Evolutionary conservation across 1,284 basidiomycete genomes (phyloP), one percentile per base, ranked within the genome.

Genomic region (Apiotrichum laibachii): DNA sequence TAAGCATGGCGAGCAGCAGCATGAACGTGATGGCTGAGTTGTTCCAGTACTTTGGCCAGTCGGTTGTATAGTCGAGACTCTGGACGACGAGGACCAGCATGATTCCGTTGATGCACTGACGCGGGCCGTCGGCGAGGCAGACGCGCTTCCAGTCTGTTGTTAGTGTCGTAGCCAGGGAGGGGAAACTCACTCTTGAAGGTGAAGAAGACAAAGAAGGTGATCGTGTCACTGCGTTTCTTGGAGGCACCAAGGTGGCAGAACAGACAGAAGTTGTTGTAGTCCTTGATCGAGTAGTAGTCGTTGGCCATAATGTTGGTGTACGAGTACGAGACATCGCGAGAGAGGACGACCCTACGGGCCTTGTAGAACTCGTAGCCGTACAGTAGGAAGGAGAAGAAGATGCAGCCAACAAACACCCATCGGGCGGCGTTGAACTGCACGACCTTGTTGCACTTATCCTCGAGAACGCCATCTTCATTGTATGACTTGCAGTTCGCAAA

Each of bases 171-270:
- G 33, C 51, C 45, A 35, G 12, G 19, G 10, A 35, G 10, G 15
- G 2, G 9, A 18, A 12, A 81, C 85, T 53, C 59, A 90, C 92
- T 92, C 82, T 99, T 99, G 85, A 99, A 99, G 1, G 90, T 90
- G 81, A 99, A 99, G 85, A 98, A 99, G 76, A 98, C 86, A 79
- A 97, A 99, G 84, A 99, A 98, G 50, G 94, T 92, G 78, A 98
- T 92, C 72, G 96, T 92, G 77, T 99, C 95, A 77, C 89, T 93
- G 68, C 87, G 88, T 84, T 96, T 97, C 35, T 92, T 95, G 37
- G 94, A 97, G 72, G 90, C 88, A 72, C 88, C 88, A 79, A 99
- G 97, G 70, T 96, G 92, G 67, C 89, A 88, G 77, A 98, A 99
- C 82, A 99, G 93, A 79, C 95, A 98, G 75, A 96, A 98, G 77